phyloP scores from a whole-genome alignment of 371 early-diverging fungal species.

The Zopfochytrium polystomum region DNA sequence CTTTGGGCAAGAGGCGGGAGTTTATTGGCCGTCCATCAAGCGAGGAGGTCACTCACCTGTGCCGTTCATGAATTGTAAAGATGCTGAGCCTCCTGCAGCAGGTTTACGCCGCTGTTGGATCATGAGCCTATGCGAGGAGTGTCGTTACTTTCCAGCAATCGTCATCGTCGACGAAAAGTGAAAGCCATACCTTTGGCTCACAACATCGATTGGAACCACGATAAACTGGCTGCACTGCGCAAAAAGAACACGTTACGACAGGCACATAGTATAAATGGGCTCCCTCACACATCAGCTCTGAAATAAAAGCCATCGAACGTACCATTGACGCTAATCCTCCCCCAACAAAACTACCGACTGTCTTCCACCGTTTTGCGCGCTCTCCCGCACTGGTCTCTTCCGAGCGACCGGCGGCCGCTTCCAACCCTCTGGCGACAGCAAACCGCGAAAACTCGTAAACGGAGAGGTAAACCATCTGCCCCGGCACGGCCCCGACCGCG shows the following conservation, averaged over 20 bases:
- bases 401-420: too few species aligned
- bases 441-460: conserved; percentile 20
- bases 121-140: conserved; percentile 16
- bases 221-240: conserved; percentile 19
- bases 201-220: conserved; percentile 28
- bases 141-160: not conserved
- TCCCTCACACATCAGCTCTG: not conserved
- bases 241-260: not conserved
- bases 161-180: not conserved
- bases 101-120: conserved; percentile 23
- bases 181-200: conserved; percentile 21
- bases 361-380: not conserved
- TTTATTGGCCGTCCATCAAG: not conserved
- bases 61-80: not conserved
- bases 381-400: too few species aligned
- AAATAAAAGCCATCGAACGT: not conserved
- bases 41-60: not conserved
- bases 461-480: conserved; percentile 28
- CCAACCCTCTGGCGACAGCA: not conserved
- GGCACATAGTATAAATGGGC: not conserved
- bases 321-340: conserved; percentile 18
- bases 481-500: conserved; percentile 25
- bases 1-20: not conserved
- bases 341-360: conserved; percentile 15
- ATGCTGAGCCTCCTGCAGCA: not conserved